Percentiles rank a stretch among this genome's conserved stretches.
These are phyloP conservation scores for Cystofilobasidium bisporidii DNA, from an alignment of 768 basidiomycete species.

Conservation along the genomic window DNA sequence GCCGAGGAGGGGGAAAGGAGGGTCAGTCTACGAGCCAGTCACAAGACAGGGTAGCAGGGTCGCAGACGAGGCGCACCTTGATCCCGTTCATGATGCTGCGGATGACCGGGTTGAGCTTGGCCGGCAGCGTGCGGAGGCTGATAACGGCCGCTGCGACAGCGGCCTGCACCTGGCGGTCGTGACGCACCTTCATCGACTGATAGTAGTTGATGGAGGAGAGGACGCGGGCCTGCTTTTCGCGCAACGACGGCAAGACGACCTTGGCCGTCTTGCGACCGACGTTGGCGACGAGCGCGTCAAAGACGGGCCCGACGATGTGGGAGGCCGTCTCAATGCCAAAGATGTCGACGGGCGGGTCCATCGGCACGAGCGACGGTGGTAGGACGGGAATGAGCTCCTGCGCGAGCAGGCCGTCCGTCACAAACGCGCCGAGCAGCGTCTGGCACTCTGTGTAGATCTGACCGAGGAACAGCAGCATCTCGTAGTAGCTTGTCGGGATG, in stretches of 20 bases:
- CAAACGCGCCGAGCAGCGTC: constrained; percentile 70
- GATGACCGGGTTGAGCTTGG: constrained; percentile 91
- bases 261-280: constrained; percentile 65
- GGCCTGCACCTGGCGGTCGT: constrained; percentile 75
- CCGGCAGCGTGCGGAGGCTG: constrained; percentile 71
- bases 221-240: constrained; percentile 63
- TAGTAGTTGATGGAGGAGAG: constrained; percentile 67
- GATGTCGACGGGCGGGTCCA: constrained; percentile 45
- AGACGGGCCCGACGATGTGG: constrained; percentile 59
- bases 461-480: constrained; percentile 71
- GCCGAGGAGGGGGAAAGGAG: background rate
- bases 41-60: background rate
- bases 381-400: constrained; percentile 56
- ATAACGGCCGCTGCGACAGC: constrained; percentile 86
- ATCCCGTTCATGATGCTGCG: constrained; percentile 96
- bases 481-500: constrained; percentile 73
- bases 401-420: constrained; percentile 76
- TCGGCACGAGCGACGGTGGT: constrained; percentile 54
- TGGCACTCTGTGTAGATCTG: constrained; percentile 72
- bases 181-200: constrained; percentile 66
- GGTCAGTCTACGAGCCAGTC: no score
- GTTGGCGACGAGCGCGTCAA: constrained; percentile 61
- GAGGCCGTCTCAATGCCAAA: constrained; percentile 76
- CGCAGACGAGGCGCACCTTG: constrained; percentile 54
- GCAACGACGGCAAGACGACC: constrained; percentile 59